Evolutionary conservation across 176 grass and related monocot genomes (phyloP).

Genomic region (Lolium multiflorum): DNA sequence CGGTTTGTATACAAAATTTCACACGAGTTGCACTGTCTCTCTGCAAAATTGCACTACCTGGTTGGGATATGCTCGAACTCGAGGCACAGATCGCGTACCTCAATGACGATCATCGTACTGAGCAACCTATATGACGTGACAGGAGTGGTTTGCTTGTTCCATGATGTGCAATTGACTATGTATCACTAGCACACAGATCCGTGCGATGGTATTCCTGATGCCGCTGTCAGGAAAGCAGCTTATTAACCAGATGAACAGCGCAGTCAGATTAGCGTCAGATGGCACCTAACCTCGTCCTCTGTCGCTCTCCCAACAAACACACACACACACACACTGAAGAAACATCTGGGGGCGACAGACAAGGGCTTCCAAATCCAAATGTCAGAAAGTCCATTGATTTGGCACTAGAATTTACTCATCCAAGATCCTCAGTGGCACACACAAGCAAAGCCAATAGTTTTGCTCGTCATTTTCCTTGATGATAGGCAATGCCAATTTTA

Average conservation of each 20-base stretch:
- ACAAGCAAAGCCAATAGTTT: background rate
- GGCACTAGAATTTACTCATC: background rate
- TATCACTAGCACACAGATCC: background rate
- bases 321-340: background rate
- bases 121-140: background rate
- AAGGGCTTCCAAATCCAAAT: background rate
- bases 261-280: background rate
- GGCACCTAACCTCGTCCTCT: background rate
- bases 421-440: conserved; percentile 5
- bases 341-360: background rate
- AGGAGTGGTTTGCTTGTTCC: background rate
- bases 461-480: background rate
- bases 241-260: background rate
- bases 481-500: background rate
- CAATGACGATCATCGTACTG: background rate
- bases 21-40: no score
- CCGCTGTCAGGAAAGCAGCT: background rate
- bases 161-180: background rate
- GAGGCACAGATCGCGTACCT: background rate
- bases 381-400: conserved; percentile 18
- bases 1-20: no score
- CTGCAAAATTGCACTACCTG: no score
- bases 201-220: background rate
- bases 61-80: no score
- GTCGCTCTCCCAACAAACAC: background rate